Evolutionary conservation across 2,329 filamentous ascomycete species (phyloP).

Genomic region (Pseudofabraea citricarpa): DNA sequence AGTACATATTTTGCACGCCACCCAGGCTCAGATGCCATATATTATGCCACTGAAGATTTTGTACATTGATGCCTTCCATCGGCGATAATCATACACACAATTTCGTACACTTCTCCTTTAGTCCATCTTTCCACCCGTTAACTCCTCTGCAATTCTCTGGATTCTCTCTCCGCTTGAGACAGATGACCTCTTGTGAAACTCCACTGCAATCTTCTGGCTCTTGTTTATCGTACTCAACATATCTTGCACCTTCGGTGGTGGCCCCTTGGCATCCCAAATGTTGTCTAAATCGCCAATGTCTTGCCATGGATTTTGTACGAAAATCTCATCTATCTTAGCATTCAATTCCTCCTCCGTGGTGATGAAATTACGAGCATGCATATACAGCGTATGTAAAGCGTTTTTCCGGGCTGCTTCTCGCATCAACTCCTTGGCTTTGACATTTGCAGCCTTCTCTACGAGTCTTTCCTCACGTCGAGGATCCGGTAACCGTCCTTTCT

Average conservation of each 20-base stretch:
- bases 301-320: constrained; percentile 44
- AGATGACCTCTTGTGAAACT: constrained; percentile 21
- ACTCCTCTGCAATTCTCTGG: constrained; percentile 58
- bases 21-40: too few species aligned
- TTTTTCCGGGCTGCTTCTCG: constrained; percentile 61
- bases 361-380: constrained; percentile 84
- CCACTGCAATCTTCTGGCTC: constrained; percentile 28
- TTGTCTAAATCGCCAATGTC: constrained; percentile 15
- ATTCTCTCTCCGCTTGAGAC: constrained; percentile 50
- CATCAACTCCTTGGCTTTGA: constrained; percentile 38
- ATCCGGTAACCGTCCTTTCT: constrained; percentile 52
- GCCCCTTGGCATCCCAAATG: constrained; percentile 23
- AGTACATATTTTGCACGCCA: too few species aligned
- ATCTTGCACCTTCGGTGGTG: constrained; percentile 41
- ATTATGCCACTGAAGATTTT: too few species aligned
- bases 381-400: constrained; percentile 81
- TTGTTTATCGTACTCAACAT: constrained; percentile 35
- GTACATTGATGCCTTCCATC: too few species aligned
- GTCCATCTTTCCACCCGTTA: constrained; percentile 62
- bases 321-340: constrained; percentile 68
- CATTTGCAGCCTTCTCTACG: constrained; percentile 38
- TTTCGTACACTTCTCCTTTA: constrained; percentile 3
- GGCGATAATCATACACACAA: background rate
- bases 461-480: constrained; percentile 53
- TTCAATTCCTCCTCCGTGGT: constrained; percentile 74